These are phyloP conservation scores for Diplocarpon mali DNA, from an alignment of 2,329 filamentous ascomycete species.

Conservation along the genomic window DNA sequence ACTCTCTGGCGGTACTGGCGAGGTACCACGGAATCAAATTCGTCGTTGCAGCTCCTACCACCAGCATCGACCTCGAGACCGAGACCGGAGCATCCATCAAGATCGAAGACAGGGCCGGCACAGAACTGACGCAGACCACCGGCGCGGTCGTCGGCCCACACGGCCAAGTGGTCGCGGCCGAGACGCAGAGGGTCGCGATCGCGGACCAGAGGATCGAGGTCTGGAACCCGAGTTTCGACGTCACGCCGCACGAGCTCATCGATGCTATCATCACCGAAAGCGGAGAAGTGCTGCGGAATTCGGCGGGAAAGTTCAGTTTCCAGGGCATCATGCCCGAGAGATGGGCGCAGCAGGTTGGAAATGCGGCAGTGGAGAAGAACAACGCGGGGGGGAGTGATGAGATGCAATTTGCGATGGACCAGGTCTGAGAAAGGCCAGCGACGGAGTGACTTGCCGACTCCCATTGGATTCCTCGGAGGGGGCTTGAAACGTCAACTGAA, in stretches of 20 bases:
- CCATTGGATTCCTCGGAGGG: no score
- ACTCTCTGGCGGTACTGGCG: slow-evolving; percentile 83
- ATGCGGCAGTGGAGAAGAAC: not conserved
- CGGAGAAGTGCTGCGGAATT: slow-evolving; percentile 70
- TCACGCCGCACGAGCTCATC: slow-evolving; percentile 80
- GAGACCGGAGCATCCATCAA: slow-evolving; percentile 67
- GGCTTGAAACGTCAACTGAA: no score
- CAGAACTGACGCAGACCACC: slow-evolving; percentile 76
- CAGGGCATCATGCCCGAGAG: slow-evolving; percentile 43
- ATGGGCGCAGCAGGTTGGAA: slow-evolving; percentile 29
- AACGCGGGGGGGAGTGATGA: not conserved
- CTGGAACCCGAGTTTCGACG: slow-evolving; percentile 96
- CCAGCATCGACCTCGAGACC: slow-evolving; percentile 81
- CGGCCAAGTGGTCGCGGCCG: slow-evolving; percentile 49
- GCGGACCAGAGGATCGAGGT: slow-evolving; percentile 68
- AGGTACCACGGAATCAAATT: slow-evolving; percentile 85
- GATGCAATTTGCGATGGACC: slow-evolving; percentile 8
- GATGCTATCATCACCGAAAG: slow-evolving; percentile 92
- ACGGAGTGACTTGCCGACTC: no score
- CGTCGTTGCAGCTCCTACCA: slow-evolving; percentile 86
- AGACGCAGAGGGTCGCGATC: slow-evolving; percentile 64
- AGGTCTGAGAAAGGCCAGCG: not conserved
- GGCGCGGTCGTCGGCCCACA: slow-evolving; percentile 60
- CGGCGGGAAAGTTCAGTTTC: slow-evolving; percentile 59
- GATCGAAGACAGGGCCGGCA: slow-evolving; percentile 75